Conservation (phyloP, 2,329 filamentous ascomycete species). For the Diaporthe velutina region DNA sequence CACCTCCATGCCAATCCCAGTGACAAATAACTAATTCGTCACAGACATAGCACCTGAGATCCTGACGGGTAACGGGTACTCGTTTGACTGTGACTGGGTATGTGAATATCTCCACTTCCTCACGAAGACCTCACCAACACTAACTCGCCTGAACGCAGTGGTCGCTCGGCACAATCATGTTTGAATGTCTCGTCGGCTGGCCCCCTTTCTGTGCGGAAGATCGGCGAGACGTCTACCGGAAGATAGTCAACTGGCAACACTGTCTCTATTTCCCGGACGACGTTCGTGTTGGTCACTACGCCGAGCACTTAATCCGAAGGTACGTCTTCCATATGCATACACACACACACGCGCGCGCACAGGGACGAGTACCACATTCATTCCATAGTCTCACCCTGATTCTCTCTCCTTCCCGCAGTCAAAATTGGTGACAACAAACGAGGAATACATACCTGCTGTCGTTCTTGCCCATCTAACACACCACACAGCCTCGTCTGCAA, state of each 20-base stretch:
- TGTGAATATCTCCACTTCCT: neutral
- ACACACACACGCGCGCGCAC: neutral
- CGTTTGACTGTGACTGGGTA: slow-evolving; percentile 79
- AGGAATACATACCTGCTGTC: neutral
- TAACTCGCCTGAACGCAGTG: slow-evolving; percentile 58
- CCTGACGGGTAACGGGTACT: slow-evolving; percentile 82
- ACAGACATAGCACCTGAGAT: slow-evolving; percentile 74
- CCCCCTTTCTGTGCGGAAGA: slow-evolving; percentile 86
- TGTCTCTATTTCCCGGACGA: slow-evolving; percentile 83
- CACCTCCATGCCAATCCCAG: neutral
- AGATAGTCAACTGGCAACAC: slow-evolving; percentile 84
- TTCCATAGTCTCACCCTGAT: neutral
- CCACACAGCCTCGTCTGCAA: slow-evolving; percentile 75
- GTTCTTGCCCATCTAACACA: neutral
- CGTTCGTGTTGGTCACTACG: slow-evolving; percentile 75
- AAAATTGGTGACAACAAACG: too few relatives aligned
- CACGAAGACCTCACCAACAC: neutral
- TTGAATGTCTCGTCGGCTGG: slow-evolving; percentile 86
- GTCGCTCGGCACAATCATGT: slow-evolving; percentile 88
- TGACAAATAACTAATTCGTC: slow-evolving; percentile 57
- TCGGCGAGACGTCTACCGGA: slow-evolving; percentile 81
- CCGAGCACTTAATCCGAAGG: slow-evolving; percentile 79
- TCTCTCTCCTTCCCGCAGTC: too few relatives aligned
- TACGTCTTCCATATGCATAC: slow-evolving; percentile 52
- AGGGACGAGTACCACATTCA: neutral